phyloP scores from a whole-genome alignment of 352 stramenopile species.

The Phytopythium helicoides region DNA sequence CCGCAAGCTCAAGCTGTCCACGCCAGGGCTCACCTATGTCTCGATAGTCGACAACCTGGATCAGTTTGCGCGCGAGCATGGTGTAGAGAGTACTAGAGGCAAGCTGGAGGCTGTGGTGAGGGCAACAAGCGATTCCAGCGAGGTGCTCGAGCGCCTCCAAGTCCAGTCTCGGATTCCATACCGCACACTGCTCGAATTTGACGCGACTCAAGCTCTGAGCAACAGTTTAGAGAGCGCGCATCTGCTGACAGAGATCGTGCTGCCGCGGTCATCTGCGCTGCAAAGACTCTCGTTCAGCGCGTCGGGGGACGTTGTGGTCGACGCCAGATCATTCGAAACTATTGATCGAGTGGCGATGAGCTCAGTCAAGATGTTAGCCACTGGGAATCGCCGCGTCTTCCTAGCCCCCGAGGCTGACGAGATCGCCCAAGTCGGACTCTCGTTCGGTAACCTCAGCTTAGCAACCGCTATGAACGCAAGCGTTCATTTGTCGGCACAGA shows the following conservation, averaged over 20 bases:
- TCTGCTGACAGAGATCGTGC: slow-evolving; percentile 25
- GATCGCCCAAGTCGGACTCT: not conserved
- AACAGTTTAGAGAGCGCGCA: too few relatives aligned
- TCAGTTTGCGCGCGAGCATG: slow-evolving; percentile 8
- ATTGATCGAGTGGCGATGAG: not conserved
- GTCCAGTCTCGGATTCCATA: slow-evolving; percentile 14
- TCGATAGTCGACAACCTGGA: slow-evolving; percentile 27
- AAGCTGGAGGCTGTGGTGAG: slow-evolving; percentile 15
- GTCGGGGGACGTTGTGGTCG: slow-evolving; percentile 17
- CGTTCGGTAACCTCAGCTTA: not conserved
- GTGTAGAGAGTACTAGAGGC: slow-evolving; percentile 2
- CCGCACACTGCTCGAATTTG: slow-evolving; percentile 15
- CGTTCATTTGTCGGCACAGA: not conserved
- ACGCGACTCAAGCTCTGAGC: too few relatives aligned
- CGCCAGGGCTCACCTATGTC: slow-evolving; percentile 32
- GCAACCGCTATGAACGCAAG: not conserved
- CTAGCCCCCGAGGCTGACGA: not conserved
- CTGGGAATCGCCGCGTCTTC: not conserved
- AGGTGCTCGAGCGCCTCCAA: slow-evolving; percentile 14
- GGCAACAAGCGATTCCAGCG: slow-evolving; percentile 15
- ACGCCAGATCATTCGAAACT: not conserved
- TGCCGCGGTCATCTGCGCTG: slow-evolving; percentile 17
- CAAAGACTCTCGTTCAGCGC: slow-evolving; percentile 11
- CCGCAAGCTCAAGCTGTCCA: slow-evolving; percentile 22
- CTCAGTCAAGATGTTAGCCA: not conserved